A percentile compares a stretch with the other conserved stretches of the same genome.
phyloP scores from a whole-genome alignment of 768 basidiomycete species.

The Harrya chromipes region DNA sequence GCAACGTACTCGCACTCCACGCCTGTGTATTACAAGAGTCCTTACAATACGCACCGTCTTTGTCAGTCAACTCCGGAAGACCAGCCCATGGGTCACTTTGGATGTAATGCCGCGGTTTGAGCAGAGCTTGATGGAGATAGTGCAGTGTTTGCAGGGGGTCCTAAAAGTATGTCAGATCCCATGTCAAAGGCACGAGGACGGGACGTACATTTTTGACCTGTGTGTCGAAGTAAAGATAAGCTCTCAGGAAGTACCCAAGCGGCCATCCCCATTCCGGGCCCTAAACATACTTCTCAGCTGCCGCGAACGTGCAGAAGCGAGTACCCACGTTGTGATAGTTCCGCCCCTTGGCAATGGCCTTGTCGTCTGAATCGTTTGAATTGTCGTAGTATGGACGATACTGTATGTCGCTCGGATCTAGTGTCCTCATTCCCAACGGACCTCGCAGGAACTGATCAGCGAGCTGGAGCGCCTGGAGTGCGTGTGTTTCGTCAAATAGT shows the following conservation, averaged over 20 bases:
- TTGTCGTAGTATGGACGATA: constrained; percentile 95
- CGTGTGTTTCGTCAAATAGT: constrained; percentile 79
- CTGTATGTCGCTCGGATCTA: constrained; percentile 83
- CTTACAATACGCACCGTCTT: constrained; percentile 73
- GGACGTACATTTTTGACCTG: constrained; percentile 57
- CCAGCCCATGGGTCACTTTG: constrained; percentile 87
- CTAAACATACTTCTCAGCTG: constrained; percentile 36
- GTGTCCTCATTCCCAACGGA: constrained; percentile 94
- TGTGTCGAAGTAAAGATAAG: constrained; percentile 87
- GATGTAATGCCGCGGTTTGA: constrained; percentile 71
- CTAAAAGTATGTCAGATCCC: constrained; percentile 36
- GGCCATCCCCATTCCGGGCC: constrained; percentile 97
- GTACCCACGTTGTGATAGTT: constrained; percentile 85
- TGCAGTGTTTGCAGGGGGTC: constrained; percentile 72
- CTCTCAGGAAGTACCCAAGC: constrained; percentile 90
- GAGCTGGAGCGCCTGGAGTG: constrained; percentile 73
- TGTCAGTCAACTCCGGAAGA: constrained; percentile 89
- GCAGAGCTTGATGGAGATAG: constrained; percentile 70
- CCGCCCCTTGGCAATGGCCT: constrained; percentile 83
- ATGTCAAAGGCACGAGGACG: not conserved
- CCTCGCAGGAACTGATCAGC: constrained; percentile 79
- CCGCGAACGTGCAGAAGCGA: not conserved
- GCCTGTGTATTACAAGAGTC: constrained; percentile 96
- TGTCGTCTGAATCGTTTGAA: constrained; percentile 84
- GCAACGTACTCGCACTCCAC: constrained; percentile 90